Evolutionary conservation across 169 alveolate species (phyloP), one percentile per base, ranked within the genome.

Genomic region (Plasmodium coatneyi): DNA sequence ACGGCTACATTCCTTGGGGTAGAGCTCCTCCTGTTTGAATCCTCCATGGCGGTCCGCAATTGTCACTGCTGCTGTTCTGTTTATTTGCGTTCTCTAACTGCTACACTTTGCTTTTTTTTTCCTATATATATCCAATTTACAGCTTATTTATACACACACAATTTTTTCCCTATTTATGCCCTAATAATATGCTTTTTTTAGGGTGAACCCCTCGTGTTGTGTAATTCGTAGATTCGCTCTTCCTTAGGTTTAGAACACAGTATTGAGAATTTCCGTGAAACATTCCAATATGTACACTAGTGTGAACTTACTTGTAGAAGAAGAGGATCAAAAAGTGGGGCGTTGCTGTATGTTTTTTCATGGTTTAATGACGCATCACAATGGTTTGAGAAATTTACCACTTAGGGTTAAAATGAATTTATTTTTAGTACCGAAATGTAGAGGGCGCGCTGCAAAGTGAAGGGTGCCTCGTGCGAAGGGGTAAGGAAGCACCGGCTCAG

Each of bases 1-100:
- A 84, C 93, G 12, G 84, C 86, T 10, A 84, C 74, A 52, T 84
- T 84, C 83, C 71, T 78, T 52, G 54, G 79, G 66, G 56, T 84
- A 30, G 5, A 22, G 41, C 10, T 49, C 32, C 79, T 19, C 22
- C 12, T 83, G 25, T 9, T 83, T 10, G 52, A 7, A 7, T 34
- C 54, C 49, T 19, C 72, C 36, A 71, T 83, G 76, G 46, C 39
- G 52, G 16, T 80, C 52, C 28, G 12, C 66, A 9, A 19, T 39
- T 19, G 34, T 25, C 43, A 39, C 71, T 80, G 36, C 34, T 80
- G 19, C n/a, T 66, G 36, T 66, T 66, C 30, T 66, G 22, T 66
- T 66, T 66, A 25, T 19, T 19, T 66, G 14, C n/a, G 76, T 66
- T 22, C n/a, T 66, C 0, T 12, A n/a, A 3, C 14, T 16, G 52